These are phyloP conservation scores for Capsicum baccatum DNA, from an alignment of 257 asterid species.

Conservation along the genomic window DNA sequence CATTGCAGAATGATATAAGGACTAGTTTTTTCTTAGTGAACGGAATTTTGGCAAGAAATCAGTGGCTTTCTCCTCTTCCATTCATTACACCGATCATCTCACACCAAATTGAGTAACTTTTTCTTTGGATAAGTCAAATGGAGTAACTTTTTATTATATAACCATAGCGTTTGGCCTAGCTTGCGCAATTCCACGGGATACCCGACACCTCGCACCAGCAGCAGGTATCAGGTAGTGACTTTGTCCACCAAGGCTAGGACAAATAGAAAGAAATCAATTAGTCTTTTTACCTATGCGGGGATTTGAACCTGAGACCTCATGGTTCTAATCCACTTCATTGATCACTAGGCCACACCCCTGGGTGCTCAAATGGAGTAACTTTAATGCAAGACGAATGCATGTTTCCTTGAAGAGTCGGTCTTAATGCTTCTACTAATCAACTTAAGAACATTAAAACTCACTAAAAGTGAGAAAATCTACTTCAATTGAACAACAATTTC, in stretches of 20 bases:
- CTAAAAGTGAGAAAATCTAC: not conserved
- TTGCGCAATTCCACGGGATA: no score
- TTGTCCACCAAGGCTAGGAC: no score
- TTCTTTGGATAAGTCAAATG: not conserved
- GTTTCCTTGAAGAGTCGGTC: not conserved
- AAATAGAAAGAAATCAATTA: no score
- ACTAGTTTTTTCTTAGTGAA: not conserved
- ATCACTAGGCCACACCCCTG: no score
- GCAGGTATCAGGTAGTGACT: no score
- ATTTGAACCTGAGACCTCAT: no score
- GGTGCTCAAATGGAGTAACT: not conserved
- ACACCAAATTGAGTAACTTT: slow-evolving; percentile 7
- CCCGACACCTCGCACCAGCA: no score
- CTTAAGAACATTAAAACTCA: not conserved
- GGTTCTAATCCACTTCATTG: no score
- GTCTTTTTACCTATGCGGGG: no score
- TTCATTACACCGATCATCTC: not conserved
- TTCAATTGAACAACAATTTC: not conserved
- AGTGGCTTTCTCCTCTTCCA: not conserved
- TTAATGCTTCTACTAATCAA: slow-evolving; percentile 19
- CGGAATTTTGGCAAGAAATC: not conserved
- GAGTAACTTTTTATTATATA: not conserved
- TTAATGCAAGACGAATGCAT: not conserved
- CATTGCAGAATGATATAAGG: not conserved
- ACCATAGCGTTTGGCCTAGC: no score